Evolutionary conservation across 139 green algal genomes (phyloP).

Genomic region (Mesotaenium endlicherianum): DNA sequence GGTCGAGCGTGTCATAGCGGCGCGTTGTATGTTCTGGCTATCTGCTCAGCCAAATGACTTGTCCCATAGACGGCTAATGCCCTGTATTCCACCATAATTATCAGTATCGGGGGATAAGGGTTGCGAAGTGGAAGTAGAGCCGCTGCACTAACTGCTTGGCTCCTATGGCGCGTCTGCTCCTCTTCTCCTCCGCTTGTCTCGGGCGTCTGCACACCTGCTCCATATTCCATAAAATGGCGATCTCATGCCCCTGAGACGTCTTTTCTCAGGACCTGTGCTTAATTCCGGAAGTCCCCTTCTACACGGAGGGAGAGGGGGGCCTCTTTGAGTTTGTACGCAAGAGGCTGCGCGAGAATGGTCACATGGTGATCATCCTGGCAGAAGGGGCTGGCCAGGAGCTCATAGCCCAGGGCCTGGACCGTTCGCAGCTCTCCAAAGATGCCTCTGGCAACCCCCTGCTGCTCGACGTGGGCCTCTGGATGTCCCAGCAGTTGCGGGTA

Average conservation of each 20-base stretch:
- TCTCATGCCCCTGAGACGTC: no score
- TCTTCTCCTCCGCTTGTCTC: no score
- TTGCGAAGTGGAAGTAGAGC: neutral
- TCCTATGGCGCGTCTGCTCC: no score
- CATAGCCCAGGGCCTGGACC: neutral
- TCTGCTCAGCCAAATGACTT: no score
- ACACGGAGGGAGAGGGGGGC: constrained; percentile 73
- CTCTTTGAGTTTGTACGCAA: constrained; percentile 76
- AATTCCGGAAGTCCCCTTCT: constrained; percentile 92
- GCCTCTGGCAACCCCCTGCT: constrained; percentile 82
- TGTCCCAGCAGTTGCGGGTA: constrained; percentile 74
- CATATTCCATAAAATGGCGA: no score
- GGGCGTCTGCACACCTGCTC: no score
- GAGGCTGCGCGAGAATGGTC: constrained; percentile 73
- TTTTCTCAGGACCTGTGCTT: constrained; percentile 80
- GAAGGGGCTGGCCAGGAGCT: constrained; percentile 89
- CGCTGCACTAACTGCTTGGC: no score
- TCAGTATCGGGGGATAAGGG: neutral
- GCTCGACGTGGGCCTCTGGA: constrained; percentile 79
- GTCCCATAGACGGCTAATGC: no score
- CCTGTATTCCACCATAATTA: no score
- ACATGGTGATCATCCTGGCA: constrained; percentile 69
- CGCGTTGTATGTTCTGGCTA: no score
- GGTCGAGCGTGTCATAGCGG: no score
- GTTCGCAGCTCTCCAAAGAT: constrained; percentile 27